Evolutionary conservation across 2,329 filamentous ascomycete species (phyloP).

Genomic region (Cladosporium velox): DNA sequence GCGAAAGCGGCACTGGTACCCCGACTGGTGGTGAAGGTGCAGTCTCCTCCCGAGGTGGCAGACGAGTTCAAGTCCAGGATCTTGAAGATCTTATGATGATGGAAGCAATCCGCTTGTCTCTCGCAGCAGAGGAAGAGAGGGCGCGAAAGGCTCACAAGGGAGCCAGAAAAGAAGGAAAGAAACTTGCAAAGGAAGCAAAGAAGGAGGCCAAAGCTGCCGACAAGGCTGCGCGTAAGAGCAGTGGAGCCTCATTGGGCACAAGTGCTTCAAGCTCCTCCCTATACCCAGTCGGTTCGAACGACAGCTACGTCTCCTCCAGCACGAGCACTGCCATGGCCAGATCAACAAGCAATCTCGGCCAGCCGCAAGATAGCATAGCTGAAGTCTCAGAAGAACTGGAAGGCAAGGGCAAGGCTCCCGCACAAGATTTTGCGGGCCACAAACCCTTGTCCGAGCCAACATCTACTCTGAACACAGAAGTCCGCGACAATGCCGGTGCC

Average conservation of each 20-base stretch:
- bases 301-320: constrained; percentile 37
- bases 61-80: constrained; percentile 73
- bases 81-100: constrained; percentile 98
- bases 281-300: constrained; percentile 38
- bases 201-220: constrained; percentile 66
- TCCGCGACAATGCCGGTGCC: constrained; percentile 38
- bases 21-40: constrained; percentile 38
- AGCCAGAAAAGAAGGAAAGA: constrained; percentile 78
- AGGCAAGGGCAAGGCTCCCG: constrained; percentile 53
- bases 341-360: constrained; percentile 56
- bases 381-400: constrained; percentile 29
- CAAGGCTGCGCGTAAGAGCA: constrained; percentile 48
- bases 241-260: constrained; percentile 53
- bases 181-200: constrained; percentile 74
- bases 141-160: constrained; percentile 82
- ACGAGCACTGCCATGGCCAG: constrained; percentile 31
- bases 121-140: constrained; percentile 93
- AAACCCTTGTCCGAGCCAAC: constrained; percentile 47
- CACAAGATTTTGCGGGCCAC: constrained; percentile 45
- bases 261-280: constrained; percentile 58
- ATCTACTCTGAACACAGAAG: constrained; percentile 43
- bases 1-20: constrained; percentile 48
- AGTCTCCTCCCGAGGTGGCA: background rate
- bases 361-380: constrained; percentile 38
- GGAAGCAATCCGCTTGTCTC: constrained; percentile 86